Conservation (phyloP, 345 rosid species). For the Rubroshorea leprosula region DNA sequence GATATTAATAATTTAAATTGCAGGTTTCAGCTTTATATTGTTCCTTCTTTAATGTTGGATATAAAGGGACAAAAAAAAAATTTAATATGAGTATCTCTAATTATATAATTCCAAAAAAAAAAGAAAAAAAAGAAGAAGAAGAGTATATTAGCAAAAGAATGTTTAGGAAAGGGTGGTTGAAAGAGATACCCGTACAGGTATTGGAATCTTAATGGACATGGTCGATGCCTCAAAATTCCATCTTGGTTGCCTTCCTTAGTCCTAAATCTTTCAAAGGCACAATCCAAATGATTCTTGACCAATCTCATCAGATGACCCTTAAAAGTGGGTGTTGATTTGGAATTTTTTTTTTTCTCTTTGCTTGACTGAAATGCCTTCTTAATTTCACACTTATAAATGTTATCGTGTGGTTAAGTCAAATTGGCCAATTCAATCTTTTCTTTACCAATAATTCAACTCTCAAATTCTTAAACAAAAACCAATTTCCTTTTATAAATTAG, state of each 20-base stretch:
- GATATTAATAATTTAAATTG: no score
- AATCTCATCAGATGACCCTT: background rate
- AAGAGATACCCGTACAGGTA: constrained; percentile 5
- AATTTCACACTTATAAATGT: background rate
- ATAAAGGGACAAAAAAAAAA: no score
- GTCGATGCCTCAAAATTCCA: constrained; percentile 13
- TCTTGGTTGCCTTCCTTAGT: constrained; percentile 13
- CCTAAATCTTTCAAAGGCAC: background rate
- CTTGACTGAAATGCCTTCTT: background rate
- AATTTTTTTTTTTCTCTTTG: background rate
- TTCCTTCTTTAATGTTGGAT: no score
- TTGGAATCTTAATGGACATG: constrained; percentile 14
- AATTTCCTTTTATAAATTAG: no score
- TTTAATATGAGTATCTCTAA: no score
- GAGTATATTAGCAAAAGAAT: background rate
- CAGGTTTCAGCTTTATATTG: no score
- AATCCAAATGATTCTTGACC: background rate
- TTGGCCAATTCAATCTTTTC: constrained; percentile 10
- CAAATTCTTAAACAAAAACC: no score
- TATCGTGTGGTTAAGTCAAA: constrained; percentile 4
- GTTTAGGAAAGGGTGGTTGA: no score
- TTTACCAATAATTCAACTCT: background rate
- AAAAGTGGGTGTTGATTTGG: background rate
- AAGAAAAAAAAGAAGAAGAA: no score
- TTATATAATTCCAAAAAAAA: no score